A percentile compares a stretch with the other conserved stretches of the same genome.
Conservation (phyloP, 805 yeast species). For the Yarrowia porcina region DNA sequence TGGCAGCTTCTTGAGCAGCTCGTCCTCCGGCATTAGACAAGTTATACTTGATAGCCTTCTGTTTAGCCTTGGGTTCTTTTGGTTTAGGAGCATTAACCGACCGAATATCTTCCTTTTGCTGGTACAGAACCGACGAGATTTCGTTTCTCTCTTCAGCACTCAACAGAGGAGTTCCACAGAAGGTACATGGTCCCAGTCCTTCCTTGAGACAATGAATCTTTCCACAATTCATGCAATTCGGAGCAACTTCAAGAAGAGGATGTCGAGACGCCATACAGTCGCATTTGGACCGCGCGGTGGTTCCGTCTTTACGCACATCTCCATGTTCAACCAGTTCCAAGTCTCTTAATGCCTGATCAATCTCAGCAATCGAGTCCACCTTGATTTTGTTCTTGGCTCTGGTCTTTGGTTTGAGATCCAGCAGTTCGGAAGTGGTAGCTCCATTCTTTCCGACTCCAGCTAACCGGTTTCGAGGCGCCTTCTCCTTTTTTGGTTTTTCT, state of each 20-base stretch:
- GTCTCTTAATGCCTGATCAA: constrained; percentile 58
- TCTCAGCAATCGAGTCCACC: constrained; percentile 57
- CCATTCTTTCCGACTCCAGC: not conserved
- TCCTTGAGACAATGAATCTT: constrained; percentile 87
- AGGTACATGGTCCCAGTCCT: constrained; percentile 86
- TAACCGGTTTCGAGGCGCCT: not conserved
- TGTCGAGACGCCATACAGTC: constrained; percentile 86
- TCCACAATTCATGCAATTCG: constrained; percentile 93
- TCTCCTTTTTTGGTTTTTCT: not conserved
- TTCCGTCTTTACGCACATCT: constrained; percentile 30
- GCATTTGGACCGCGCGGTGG: constrained; percentile 47
- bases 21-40: constrained; percentile 13
- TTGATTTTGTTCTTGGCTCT: constrained; percentile 39
- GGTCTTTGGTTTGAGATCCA: not conserved
- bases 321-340: constrained; percentile 43
- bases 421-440: constrained; percentile 7
- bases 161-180: constrained; percentile 68
- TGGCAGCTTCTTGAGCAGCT: constrained; percentile 14
- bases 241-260: constrained; percentile 83
- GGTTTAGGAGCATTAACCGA: constrained; percentile 28
- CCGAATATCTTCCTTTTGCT: constrained; percentile 49
- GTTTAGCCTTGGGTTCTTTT: constrained; percentile 32
- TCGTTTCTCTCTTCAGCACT: constrained; percentile 57
- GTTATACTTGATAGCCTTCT: constrained; percentile 22
- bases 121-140: constrained; percentile 52